Percentiles rank a stretch among this genome's conserved stretches.
These are phyloP conservation scores for Apiospora rasikravindrae DNA, from an alignment of 2,329 filamentous ascomycete species.

Conservation along the genomic window DNA sequence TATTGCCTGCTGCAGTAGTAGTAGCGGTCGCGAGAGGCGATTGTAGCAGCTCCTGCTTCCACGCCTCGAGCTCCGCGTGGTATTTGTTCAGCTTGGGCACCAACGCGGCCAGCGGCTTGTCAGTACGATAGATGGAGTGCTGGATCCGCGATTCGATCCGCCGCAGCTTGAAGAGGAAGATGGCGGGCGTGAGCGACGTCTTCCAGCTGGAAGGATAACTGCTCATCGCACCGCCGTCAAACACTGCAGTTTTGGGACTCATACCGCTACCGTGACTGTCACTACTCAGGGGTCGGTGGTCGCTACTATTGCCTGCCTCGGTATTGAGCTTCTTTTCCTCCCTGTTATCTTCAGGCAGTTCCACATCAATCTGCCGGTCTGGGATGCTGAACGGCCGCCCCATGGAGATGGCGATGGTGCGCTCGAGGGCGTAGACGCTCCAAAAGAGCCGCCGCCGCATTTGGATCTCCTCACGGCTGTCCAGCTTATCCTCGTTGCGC, in stretches of 20 bases:
- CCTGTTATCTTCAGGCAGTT: constrained; percentile 43
- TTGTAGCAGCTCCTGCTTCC: constrained; percentile 46
- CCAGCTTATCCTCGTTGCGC: constrained; percentile 45
- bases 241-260: constrained; percentile 26
- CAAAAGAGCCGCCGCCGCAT: constrained; percentile 55
- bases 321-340: no score
- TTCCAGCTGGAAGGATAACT: constrained; percentile 31
- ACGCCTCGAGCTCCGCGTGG: constrained; percentile 51
- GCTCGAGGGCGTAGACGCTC: constrained; percentile 56
- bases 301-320: neutral
- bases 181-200: constrained; percentile 46
- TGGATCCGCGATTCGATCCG: constrained; percentile 55
- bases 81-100: constrained; percentile 53
- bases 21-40: neutral
- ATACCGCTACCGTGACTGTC: constrained; percentile 26
- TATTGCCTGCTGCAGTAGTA: constrained; percentile 29
- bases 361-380: constrained; percentile 56
- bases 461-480: constrained; percentile 48
- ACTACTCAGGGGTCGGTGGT: neutral
- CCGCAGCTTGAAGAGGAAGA: constrained; percentile 51
- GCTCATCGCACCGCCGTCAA: neutral
- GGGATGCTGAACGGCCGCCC: constrained; percentile 56
- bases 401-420: constrained; percentile 55
- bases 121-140: constrained; percentile 56
- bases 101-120: constrained; percentile 49